A percentile compares a stretch with the other conserved stretches of the same genome.
Conservation (phyloP, 164 flowering plant species). For the Hamamelis virginiana region DNA sequence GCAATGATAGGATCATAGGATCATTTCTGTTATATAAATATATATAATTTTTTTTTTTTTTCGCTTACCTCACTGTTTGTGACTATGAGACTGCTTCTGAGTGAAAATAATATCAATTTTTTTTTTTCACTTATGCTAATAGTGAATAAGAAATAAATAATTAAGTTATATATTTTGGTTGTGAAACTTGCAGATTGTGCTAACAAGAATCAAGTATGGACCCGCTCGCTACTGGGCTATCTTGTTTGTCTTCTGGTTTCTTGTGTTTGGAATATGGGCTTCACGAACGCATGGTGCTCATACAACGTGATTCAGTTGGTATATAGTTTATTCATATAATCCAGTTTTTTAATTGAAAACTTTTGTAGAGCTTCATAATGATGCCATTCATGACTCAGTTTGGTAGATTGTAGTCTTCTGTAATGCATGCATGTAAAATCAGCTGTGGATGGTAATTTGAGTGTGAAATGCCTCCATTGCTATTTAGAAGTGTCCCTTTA, state of each 20-base stretch:
- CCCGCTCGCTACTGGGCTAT: conserved; percentile 99
- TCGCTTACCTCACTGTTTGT: too few relatives aligned
- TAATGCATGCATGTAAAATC: background rate
- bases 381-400: background rate
- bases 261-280: conserved; percentile 98
- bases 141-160: too few relatives aligned
- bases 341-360: background rate
- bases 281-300: conserved; percentile 76
- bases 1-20: too few relatives aligned
- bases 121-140: too few relatives aligned
- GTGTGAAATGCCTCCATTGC: background rate
- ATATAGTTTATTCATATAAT: conserved; percentile 14
- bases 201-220: conserved; percentile 92
- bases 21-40: too few relatives aligned
- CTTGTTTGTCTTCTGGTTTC: conserved; percentile 96
- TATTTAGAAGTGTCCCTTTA: background rate
- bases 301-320: conserved; percentile 34
- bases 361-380: background rate
- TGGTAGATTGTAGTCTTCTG: background rate
- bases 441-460: background rate
- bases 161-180: conserved; percentile 5
- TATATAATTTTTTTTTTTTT: too few relatives aligned
- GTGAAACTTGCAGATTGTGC: conserved; percentile 68
- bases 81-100: too few relatives aligned
- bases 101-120: too few relatives aligned